These are phyloP conservation scores for Dianthus caryophyllus DNA, from an alignment of 148 eudicot species.

Conservation along the genomic window DNA sequence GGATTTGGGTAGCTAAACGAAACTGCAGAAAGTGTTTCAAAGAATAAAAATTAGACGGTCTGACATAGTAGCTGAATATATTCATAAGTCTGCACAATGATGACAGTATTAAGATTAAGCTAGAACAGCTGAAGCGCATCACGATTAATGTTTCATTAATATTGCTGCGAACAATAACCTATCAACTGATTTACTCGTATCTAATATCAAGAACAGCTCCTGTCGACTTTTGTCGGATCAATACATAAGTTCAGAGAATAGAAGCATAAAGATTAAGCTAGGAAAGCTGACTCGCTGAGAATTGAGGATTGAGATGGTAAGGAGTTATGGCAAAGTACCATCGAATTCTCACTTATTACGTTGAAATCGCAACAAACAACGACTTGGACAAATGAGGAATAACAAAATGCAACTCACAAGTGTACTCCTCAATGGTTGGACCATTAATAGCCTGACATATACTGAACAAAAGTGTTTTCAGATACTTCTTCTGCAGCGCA, in stretches of 20 bases:
- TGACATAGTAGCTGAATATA: background rate
- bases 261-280: background rate
- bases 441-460: conserved; percentile 73
- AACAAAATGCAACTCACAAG: conserved; percentile 42
- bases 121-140: background rate
- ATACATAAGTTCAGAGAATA: background rate
- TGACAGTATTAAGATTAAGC: no score
- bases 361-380: background rate
- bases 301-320: background rate
- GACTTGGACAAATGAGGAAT: background rate
- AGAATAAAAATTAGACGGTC: background rate
- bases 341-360: background rate
- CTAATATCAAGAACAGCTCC: background rate
- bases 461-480: conserved; percentile 73
- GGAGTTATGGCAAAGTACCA: background rate
- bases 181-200: background rate
- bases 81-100: background rate
- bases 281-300: background rate
- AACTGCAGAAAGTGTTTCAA: conserved; percentile 40
- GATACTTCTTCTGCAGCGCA: conserved; percentile 87
- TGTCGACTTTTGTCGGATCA: background rate
- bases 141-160: conserved; percentile 7
- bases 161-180: background rate
- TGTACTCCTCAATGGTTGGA: conserved; percentile 85
- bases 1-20: conserved; percentile 71